phyloP scores from a whole-genome alignment of 352 stramenopile species.

The Globisporangium sylvaticum region DNA sequence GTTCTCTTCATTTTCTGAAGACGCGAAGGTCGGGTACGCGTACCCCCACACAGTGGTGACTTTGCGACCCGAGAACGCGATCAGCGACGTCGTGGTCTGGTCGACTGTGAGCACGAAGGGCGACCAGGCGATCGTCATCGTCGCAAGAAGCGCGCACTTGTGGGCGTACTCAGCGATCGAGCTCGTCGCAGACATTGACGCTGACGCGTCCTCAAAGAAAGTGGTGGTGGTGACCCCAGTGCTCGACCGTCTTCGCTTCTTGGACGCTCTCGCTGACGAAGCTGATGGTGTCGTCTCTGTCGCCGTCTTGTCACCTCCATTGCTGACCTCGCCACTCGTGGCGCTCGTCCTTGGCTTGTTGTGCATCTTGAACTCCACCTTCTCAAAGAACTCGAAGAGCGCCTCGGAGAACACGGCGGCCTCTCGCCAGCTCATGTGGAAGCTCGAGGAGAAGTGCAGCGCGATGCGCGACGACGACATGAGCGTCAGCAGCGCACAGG shows the following conservation, averaged over 20 bases:
- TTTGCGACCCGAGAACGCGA: constrained; percentile 59
- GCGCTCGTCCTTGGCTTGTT: not conserved
- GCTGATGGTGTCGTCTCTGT: not conserved
- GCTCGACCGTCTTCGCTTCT: constrained; percentile 17
- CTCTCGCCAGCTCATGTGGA: constrained; percentile 77
- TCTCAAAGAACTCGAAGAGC: constrained; percentile 58
- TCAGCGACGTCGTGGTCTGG: constrained; percentile 50
- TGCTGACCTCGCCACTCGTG: not conserved
- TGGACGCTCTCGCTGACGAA: constrained; percentile 16
- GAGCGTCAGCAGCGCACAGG: constrained; percentile 64
- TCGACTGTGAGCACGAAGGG: constrained; percentile 45
- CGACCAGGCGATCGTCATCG: constrained; percentile 69
- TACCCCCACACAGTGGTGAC: constrained; percentile 74
- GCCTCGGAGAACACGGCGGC: constrained; percentile 66
- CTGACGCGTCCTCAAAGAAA: not conserved
- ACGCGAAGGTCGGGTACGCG: constrained; percentile 35
- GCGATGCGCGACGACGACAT: constrained; percentile 53
- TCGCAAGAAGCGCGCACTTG: constrained; percentile 52
- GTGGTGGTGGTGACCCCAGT: not conserved
- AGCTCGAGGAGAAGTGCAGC: constrained; percentile 74
- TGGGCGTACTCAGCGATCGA: constrained; percentile 59
- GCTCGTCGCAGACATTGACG: constrained; percentile 15
- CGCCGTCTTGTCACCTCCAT: not conserved
- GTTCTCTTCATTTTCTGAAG: constrained; percentile 11
- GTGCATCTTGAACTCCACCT: constrained; percentile 31